Base-by-base conservation (phyloP, 2,329 filamentous ascomycete species). In the Pezicula carpinea region DNA sequence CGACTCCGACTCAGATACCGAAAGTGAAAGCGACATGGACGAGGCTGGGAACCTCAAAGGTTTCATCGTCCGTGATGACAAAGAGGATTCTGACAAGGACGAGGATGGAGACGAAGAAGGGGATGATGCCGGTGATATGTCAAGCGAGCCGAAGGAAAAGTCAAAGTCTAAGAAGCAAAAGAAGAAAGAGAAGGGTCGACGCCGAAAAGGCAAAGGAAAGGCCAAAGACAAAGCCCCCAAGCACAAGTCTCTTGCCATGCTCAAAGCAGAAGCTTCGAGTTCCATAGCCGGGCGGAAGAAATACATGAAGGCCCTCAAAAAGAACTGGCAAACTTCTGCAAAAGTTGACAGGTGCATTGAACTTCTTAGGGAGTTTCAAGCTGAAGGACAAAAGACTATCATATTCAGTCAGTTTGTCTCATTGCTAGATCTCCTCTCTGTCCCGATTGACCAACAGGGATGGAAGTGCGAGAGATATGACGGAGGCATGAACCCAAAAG, bases 361-460 rank as follows among this genome's bases (percentile, higher is more conserved):
- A 46, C 73, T 91, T 6, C 68, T 92, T 2, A 50, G 56, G 5
- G 35, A 39, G n/a, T 63, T 64, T 36, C 49, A 53, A 47, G 54
- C 63, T 10, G 68, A 77, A 3, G 76, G 75, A 1, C 84, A 89
- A 63, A 92, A 92, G 66, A 88, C 85, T 0, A 84, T 93, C 45
- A 77, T 93, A 52, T 93, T 93, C 69, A 87, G 82, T 47, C 87
- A 90, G 58, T 93, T 87, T 69, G 91, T 88, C 0, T 82, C 85
- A 0, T 72, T 92, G 15, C 78, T 93, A 2, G 87, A 92, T 64
- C 73, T 92, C 5, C 70, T 92, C 14, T 85, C 92, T 64, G 76
- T 91, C 5, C 83, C 85, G 0, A 78, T 92, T 51, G 69, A 72
- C 46, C 69, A 76, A n/a, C 69, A 74, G 43, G 72, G 66, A 7